phyloP scores from a whole-genome alignment of 345 rosid genomes.

The Boechera retrofracta region DNA sequence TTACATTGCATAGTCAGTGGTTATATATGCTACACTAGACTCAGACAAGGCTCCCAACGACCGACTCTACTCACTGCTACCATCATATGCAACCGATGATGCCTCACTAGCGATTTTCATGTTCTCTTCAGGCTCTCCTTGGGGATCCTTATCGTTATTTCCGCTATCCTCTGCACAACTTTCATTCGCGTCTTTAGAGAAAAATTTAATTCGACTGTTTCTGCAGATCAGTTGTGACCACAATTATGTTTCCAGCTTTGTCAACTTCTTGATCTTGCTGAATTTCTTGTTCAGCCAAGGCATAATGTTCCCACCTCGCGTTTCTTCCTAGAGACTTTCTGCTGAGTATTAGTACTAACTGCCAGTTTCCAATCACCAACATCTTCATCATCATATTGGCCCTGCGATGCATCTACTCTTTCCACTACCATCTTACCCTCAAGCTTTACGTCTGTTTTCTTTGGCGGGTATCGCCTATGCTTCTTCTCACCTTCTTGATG shows the following conservation, averaged over 20 bases:
- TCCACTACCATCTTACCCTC: conserved; percentile 90
- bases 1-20: conserved; percentile 63
- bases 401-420: conserved; percentile 91
- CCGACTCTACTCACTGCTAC: conserved; percentile 87
- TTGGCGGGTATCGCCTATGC: conserved; percentile 53
- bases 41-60: conserved; percentile 81
- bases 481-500: conserved; percentile 50
- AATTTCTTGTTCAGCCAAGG: conserved; percentile 63
- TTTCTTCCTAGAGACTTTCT: conserved; percentile 80
- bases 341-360: conserved; percentile 87
- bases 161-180: too few relatives aligned
- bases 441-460: conserved; percentile 63
- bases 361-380: conserved; percentile 86
- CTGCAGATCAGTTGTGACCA: background rate
- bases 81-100: conserved; percentile 62
- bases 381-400: conserved; percentile 62
- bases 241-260: conserved; percentile 31
- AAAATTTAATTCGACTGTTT: too few relatives aligned
- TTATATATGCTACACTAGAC: conserved; percentile 94
- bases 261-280: conserved; percentile 55
- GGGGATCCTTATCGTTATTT: too few relatives aligned
- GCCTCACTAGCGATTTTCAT: conserved; percentile 60
- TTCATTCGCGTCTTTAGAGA: too few relatives aligned
- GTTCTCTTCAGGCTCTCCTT: conserved; percentile 35
- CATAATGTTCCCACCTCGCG: conserved; percentile 63